Evolutionary conservation across 2,329 filamentous ascomycete species (phyloP), one percentile per base, ranked within the genome.

Genomic region (Fusarium circinatum): DNA sequence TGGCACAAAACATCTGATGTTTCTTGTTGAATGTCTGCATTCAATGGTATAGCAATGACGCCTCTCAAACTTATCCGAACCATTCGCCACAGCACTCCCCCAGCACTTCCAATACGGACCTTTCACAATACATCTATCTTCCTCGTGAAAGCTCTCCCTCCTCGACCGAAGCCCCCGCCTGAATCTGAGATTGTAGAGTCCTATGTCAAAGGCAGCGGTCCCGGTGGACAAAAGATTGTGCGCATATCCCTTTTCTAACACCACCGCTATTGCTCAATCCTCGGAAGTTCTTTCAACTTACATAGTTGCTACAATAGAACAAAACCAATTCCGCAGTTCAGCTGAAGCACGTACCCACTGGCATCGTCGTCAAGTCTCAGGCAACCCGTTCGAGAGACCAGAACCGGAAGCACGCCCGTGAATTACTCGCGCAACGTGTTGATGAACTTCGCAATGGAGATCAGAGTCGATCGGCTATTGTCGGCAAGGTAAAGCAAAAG

Each of bases 301-400:
- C 52, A 66, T 55, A 36, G 22, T 49, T 26, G 20, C n/a, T 30
- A 32, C 42, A 34, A 47, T 70, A 92, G 92, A 99, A 99, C 84
- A 99, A 99, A 90, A 99, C 96, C 32, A 95, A 92, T 74, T 98
- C 94, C 1, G 96, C 96, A 42, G 96, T 98, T 6, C 96, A 99
- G 81, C 87, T 99, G 41, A 96, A 92, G 76, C 96, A 99, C 82
- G 84, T 93, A 22, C 94, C 96, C 11, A 97, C 95, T 2, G 96
- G 96, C 70, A 90, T 98, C 60, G 95, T 98, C 20, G 90, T 99
- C 72, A 99, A 99, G 84, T 96, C 91, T 63, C 96, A 99, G 83
- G 94, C 92, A 26, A 98, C 96, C 14, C 91, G 96, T 54, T 97
- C 94, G 3, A 90, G 94, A 24, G 89, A 89, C 65, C 93, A 97